Base-by-base conservation (phyloP, 306 rosid species). In the Sicyos baderoa region DNA sequence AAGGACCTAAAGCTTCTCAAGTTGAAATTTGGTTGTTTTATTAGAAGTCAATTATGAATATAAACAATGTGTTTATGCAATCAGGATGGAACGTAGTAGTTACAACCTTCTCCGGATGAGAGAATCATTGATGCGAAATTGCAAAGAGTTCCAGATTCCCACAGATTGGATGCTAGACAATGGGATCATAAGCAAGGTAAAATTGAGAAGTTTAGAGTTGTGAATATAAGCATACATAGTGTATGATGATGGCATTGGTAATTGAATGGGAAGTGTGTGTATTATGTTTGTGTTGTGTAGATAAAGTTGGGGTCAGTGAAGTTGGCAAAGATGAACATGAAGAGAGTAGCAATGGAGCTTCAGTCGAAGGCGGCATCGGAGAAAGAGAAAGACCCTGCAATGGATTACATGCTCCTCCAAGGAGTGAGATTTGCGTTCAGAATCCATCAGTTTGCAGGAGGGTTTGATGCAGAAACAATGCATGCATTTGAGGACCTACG, bases 381-480 rank as follows among this genome's bases (percentile, higher is more conserved):
- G 67, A 93, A 93, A 82, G 98, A 89, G 67, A 93, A 93, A 82
- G 98, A 93, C 77, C 96, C 96, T 52, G 97, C 95, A 17, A 89
- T 93, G 97, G 97, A 93, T 81, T 93, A 93, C 78, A 86, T 93
- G 95, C 87, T 93, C 70, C 98, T 93, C 69, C 98, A 93, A 80
- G 98, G 98, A 82, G 98, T 93, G 81, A 85, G 98, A 88, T 93
- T 89, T 82, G 98, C 98, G 59, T 93, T 93, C 78, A 85, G 98
- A 81, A 88, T 93, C 72, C 98, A 93, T 79, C 94, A 93, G 98
- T 93, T 93, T 90, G 98, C 97, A 14, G 98, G 98, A 74, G 98
- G 98, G 71, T 93, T 93, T 66, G 98, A 93, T 72, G 97, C 97
- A 37, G 98, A 93, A 83, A 93, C 98, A 50, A 93, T 93, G 98